phyloP scores from a whole-genome alignment of 208 protist species.

The Wallacemonas sp. region DNA sequence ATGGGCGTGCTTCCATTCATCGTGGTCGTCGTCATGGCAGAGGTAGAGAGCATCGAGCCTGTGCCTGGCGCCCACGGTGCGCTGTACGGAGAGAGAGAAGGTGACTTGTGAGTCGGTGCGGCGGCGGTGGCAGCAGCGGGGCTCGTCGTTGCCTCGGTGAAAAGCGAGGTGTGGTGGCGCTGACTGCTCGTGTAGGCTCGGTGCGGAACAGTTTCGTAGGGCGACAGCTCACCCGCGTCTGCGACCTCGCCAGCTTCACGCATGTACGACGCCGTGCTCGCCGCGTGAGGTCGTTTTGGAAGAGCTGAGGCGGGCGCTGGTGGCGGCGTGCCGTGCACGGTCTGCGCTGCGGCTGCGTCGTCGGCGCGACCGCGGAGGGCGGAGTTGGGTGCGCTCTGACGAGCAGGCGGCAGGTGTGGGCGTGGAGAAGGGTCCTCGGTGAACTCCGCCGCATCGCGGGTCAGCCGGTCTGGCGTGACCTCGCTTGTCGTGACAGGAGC shows the following conservation, averaged over 20 bases:
- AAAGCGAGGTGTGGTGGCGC: constrained; percentile 18
- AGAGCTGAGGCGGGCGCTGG: not conserved
- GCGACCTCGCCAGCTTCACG: constrained; percentile 19
- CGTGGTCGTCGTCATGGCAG: not conserved
- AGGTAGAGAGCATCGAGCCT: not conserved
- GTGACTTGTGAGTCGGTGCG: constrained; percentile 6
- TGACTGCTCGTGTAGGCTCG: not conserved
- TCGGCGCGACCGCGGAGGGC: not conserved
- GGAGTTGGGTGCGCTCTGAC: not conserved
- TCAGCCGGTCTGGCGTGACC: not conserved
- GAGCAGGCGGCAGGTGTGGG: constrained; percentile 1
- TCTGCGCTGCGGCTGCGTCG: constrained; percentile 8
- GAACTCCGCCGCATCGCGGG: not conserved
- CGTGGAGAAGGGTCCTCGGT: constrained; percentile 12
- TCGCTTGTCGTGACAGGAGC: not conserved
- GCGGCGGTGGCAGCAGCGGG: constrained; percentile 1
- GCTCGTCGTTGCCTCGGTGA: constrained; percentile 15
- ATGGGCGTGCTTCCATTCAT: not conserved
- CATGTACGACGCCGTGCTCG: constrained; percentile 26
- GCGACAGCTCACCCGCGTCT: constrained; percentile 28
- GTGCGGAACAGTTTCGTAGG: constrained; percentile 17
- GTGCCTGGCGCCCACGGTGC: not conserved
- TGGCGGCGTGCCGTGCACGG: constrained; percentile 1
- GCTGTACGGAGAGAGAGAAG: constrained; percentile 8
- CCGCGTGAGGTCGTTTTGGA: constrained; percentile 17